Evolutionary conservation across 1,139 yeast genomes (phyloP).

Genomic region (Protomyces macrosporus): DNA sequence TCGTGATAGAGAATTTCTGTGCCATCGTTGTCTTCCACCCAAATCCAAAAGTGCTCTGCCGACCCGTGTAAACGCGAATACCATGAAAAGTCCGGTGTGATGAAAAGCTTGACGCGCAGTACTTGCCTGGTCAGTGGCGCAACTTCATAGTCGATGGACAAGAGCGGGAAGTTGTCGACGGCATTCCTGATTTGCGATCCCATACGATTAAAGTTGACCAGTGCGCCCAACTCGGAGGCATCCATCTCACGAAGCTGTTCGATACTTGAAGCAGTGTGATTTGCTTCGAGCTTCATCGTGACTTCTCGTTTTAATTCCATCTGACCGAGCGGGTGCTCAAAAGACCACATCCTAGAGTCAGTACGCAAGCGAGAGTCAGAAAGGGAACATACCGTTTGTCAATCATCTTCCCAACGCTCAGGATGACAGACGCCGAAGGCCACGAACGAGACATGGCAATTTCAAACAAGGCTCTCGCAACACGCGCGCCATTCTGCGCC

Average conservation of each 20-base stretch:
- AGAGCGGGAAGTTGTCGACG: constrained; percentile 66
- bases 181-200: constrained; percentile 60
- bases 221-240: constrained; percentile 73
- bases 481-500: constrained; percentile 92
- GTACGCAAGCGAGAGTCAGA: neutral
- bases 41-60: constrained; percentile 84
- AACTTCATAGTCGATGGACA: constrained; percentile 71
- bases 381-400: constrained; percentile 49
- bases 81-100: constrained; percentile 80
- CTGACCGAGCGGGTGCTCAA: constrained; percentile 84
- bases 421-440: constrained; percentile 54
- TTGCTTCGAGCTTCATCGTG: constrained; percentile 56
- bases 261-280: constrained; percentile 51
- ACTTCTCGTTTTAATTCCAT: constrained; percentile 72
- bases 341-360: constrained; percentile 58
- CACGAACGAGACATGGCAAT: constrained; percentile 68
- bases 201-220: constrained; percentile 73
- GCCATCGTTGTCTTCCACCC: constrained; percentile 71
- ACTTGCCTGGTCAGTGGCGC: constrained; percentile 87
- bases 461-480: constrained; percentile 80
- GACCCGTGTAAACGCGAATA: constrained; percentile 74
- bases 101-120: constrained; percentile 65
- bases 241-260: constrained; percentile 70
- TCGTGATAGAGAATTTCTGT: constrained; percentile 76
- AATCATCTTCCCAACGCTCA: constrained; percentile 61